phyloP scores from a whole-genome alignment of 1,284 basidiomycete genomes.

The Ceratobasidium sp. region DNA sequence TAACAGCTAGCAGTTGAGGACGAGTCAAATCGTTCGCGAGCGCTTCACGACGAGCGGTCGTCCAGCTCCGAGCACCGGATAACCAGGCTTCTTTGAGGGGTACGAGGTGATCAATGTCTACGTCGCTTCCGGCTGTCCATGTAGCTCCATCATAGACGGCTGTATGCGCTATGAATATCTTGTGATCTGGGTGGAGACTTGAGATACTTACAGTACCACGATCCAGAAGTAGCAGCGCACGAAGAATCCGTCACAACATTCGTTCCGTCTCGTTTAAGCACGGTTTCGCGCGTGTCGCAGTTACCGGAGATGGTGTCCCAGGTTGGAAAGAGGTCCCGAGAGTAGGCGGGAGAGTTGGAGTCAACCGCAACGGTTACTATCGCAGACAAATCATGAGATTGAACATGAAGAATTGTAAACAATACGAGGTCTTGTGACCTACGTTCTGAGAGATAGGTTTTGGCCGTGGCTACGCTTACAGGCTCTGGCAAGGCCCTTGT shows the following conservation, averaged over 20 bases:
- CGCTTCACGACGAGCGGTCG: conserved; percentile 59
- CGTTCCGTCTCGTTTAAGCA: conserved; percentile 65
- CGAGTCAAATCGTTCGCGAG: conserved; percentile 65
- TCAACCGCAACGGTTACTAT: conserved; percentile 59
- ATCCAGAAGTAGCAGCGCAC: conserved; percentile 8
- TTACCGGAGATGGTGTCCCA: conserved; percentile 63
- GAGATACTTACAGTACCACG: conserved; percentile 3
- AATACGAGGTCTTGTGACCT: neutral
- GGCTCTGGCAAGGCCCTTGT: conserved; percentile 54
- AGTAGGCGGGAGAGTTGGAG: conserved; percentile 56
- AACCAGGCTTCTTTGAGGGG: conserved; percentile 59
- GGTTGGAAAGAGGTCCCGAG: conserved; percentile 58
- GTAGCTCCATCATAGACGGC: conserved; percentile 54
- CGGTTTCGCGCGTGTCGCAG: conserved; percentile 66
- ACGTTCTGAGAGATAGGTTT: conserved; percentile 56
- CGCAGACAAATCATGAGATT: neutral
- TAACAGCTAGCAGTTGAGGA: conserved; percentile 64
- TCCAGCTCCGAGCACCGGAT: conserved; percentile 64
- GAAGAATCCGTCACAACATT: conserved; percentile 23
- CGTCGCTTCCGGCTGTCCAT: conserved; percentile 65
- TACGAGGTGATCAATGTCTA: conserved; percentile 57
- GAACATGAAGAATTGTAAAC: too few relatives aligned
- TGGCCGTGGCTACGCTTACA: conserved; percentile 55
- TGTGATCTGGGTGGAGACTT: neutral
- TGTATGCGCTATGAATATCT: neutral